Percentiles rank a stretch among this genome's conserved stretches.
Evolutionary conservation across 441 rosid genomes (phyloP).

Genomic region (Gossypium davidsonii): DNA sequence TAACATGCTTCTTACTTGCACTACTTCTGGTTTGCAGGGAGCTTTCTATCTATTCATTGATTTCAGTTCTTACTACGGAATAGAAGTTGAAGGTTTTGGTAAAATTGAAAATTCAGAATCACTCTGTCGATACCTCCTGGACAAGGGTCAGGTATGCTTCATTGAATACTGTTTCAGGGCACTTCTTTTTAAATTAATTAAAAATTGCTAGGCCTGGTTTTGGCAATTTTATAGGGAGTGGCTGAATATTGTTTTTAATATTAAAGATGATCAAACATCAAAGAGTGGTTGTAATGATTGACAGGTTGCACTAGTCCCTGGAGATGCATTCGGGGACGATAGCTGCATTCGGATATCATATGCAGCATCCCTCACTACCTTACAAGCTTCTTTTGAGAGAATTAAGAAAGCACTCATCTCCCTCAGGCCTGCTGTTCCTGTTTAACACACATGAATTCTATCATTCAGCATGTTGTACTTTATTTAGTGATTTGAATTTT

Average conservation of each 20-base stretch:
- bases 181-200: not conserved
- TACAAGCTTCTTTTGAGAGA: slow-evolving; percentile 66
- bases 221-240: not conserved
- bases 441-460: slow-evolving; percentile 17
- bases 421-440: slow-evolving; percentile 46
- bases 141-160: slow-evolving; percentile 45
- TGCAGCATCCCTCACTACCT: slow-evolving; percentile 68
- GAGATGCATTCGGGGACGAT: slow-evolving; percentile 93
- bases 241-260: not conserved
- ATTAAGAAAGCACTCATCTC: slow-evolving; percentile 65
- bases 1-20: slow-evolving; percentile 11
- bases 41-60: slow-evolving; percentile 90
- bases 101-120: slow-evolving; percentile 40
- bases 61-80: slow-evolving; percentile 72
- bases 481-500: too few species aligned
- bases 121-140: slow-evolving; percentile 28
- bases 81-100: slow-evolving; percentile 72
- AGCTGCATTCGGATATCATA: slow-evolving; percentile 82
- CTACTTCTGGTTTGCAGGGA: slow-evolving; percentile 48
- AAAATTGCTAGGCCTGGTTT: too few species aligned
- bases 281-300: not conserved
- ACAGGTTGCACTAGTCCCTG: slow-evolving; percentile 93
- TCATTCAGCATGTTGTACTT: not conserved
- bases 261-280: not conserved
- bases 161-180: not conserved